A percentile compares a stretch with the other conserved stretches of the same genome.
Evolutionary conservation across 768 basidiomycete genomes (phyloP).

Genomic region (Boletus subparvulus): DNA sequence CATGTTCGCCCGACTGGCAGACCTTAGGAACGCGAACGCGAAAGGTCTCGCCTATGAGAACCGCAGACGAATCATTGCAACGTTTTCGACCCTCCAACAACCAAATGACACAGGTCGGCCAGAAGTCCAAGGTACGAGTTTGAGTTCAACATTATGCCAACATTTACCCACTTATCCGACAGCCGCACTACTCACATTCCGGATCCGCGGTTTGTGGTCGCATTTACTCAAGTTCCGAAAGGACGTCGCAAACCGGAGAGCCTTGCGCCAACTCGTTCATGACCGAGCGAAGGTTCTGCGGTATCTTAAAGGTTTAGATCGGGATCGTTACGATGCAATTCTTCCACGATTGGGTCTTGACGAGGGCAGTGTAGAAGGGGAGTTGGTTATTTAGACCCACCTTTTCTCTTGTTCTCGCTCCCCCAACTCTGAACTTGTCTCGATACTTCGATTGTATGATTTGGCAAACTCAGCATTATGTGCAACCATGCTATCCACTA

Average conservation of each 20-base stretch:
- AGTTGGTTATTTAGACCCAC: conserved; percentile 63
- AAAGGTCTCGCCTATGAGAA: conserved; percentile 87
- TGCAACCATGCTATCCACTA: conserved; percentile 12
- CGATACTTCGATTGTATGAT: neutral
- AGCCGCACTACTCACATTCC: conserved; percentile 87
- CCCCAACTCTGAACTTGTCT: neutral
- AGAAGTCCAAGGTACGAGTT: conserved; percentile 79
- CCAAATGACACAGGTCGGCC: conserved; percentile 76
- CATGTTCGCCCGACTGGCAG: conserved; percentile 66
- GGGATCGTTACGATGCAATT: conserved; percentile 69
- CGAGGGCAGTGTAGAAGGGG: conserved; percentile 81
- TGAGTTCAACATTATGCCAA: neutral
- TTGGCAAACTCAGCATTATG: conserved; percentile 6
- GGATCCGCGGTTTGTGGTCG: conserved; percentile 78
- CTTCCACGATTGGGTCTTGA: conserved; percentile 78
- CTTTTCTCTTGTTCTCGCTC: neutral
- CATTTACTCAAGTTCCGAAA: conserved; percentile 68
- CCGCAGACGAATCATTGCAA: conserved; percentile 68
- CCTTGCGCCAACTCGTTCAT: conserved; percentile 77
- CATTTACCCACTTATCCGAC: conserved; percentile 1
- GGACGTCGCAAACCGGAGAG: conserved; percentile 75
- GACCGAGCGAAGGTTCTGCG: conserved; percentile 78
- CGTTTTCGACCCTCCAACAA: conserved; percentile 71
- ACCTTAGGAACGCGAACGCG: conserved; percentile 86
- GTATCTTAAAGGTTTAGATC: conserved; percentile 67